Conservation (phyloP, 441 rosid genomes). For the Isatis lusitanica region DNA sequence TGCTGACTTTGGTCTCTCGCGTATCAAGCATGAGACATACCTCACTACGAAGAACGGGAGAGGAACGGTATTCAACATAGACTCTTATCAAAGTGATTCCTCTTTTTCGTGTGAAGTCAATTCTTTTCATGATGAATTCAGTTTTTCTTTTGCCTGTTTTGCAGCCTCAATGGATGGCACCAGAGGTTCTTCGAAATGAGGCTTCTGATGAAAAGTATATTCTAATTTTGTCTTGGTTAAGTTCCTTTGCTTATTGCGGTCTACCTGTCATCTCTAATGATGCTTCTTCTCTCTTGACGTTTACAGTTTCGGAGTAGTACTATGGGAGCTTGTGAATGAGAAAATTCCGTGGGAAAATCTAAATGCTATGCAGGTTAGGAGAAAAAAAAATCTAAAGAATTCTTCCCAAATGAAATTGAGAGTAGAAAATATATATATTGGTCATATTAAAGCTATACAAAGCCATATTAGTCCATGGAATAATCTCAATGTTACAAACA, state of each 20-base stretch:
- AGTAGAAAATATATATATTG: background rate
- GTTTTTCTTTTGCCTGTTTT: conserved; percentile 27
- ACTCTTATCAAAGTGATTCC: background rate
- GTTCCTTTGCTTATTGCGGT: background rate
- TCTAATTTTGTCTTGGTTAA: conserved; percentile 20
- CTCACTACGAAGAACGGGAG: conserved; percentile 76
- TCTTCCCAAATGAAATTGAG: background rate
- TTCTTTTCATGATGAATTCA: conserved; percentile 27
- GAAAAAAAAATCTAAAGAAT: background rate
- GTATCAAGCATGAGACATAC: conserved; percentile 82
- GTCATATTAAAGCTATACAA: background rate
- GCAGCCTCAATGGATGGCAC: conserved; percentile 99
- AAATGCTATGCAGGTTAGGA: conserved; percentile 82
- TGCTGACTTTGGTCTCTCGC: conserved; percentile 92
- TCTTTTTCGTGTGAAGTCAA: background rate
- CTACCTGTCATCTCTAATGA: conserved; percentile 8
- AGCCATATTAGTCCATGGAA: background rate
- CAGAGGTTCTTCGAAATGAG: conserved; percentile 93
- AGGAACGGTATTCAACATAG: conserved; percentile 66
- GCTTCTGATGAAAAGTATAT: conserved; percentile 89
- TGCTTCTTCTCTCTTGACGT: conserved; percentile 42
- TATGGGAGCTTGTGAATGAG: conserved; percentile 96
- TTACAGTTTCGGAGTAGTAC: conserved; percentile 85
- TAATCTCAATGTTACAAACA: background rate
- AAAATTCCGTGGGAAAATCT: conserved; percentile 97